These are phyloP conservation scores for Phaeoacremonium minimum DNA, from an alignment of 2,329 filamentous ascomycete genomes.

Conservation along the genomic window DNA sequence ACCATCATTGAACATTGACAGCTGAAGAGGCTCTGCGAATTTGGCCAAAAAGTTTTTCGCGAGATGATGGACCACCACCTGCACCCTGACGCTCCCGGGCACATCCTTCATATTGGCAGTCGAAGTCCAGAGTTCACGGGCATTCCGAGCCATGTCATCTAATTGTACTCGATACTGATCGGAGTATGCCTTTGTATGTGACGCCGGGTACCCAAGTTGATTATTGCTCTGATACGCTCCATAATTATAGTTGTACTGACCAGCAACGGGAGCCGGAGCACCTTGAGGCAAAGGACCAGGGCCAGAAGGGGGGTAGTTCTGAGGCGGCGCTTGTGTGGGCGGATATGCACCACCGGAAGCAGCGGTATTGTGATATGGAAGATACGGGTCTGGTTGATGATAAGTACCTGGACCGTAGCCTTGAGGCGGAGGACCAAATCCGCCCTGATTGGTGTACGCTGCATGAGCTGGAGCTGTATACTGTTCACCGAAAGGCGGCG, in stretches of 20 bases:
- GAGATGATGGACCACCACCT: conserved; percentile 60
- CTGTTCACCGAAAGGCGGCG: conserved; percentile 23
- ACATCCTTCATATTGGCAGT: conserved; percentile 57
- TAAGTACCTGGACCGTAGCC: conserved; percentile 9
- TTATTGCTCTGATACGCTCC: conserved; percentile 16
- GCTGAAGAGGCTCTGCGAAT: conserved; percentile 51
- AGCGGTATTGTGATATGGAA: conserved; percentile 5
- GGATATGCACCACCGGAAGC: conserved; percentile 16
- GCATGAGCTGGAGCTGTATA: conserved; percentile 19
- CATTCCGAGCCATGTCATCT: conserved; percentile 48
- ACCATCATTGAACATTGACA: conserved; percentile 57
- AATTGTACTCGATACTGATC: conserved; percentile 41
- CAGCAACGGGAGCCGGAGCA: conserved; percentile 9
- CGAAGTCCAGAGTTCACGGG: conserved; percentile 59
- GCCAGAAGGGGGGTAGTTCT: conserved; percentile 8
- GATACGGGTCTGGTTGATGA: conserved; percentile 13
- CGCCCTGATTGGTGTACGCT: conserved; percentile 12
- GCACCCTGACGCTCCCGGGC: conserved; percentile 57
- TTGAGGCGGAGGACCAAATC: background rate
- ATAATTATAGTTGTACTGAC: conserved; percentile 15
- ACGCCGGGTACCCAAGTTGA: conserved; percentile 9
- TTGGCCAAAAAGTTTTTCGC: conserved; percentile 51
- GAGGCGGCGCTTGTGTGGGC: conserved; percentile 13
- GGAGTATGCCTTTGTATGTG: conserved; percentile 23
- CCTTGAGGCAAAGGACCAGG: conserved; percentile 4